Conservation (phyloP, 306 rosid species). For the Ceratonia siliqua region DNA sequence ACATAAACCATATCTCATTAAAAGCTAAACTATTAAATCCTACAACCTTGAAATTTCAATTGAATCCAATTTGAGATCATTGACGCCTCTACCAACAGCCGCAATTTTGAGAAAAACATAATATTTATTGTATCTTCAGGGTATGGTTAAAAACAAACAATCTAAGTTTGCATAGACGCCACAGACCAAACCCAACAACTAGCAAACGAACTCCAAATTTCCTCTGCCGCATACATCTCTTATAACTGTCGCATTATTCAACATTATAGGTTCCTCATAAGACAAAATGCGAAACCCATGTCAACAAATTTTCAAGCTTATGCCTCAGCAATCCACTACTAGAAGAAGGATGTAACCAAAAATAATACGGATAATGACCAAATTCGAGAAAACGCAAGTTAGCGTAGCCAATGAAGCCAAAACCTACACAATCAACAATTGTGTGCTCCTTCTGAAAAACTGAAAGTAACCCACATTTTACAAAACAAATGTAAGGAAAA, state of each 20-base stretch:
- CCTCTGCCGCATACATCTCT: too few relatives aligned
- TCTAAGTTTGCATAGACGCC: not conserved
- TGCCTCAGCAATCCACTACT: too few relatives aligned
- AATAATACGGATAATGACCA: too few relatives aligned
- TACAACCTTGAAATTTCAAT: not conserved
- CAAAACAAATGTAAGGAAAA: not conserved
- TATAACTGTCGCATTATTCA: too few relatives aligned
- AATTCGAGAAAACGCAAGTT: too few relatives aligned
- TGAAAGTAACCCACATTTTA: not conserved
- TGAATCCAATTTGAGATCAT: not conserved
- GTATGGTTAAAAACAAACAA: not conserved
- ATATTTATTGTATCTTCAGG: not conserved
- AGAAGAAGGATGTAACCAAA: too few relatives aligned
- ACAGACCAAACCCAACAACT: not conserved
- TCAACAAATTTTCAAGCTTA: not conserved
- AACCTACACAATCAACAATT: not conserved
- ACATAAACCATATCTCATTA: not conserved
- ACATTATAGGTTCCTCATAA: too few relatives aligned
- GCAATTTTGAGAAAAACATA: not conserved
- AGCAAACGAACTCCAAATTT: not conserved
- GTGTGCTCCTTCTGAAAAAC: not conserved
- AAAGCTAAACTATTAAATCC: not conserved
- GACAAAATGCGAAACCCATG: not conserved
- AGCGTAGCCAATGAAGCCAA: not conserved
- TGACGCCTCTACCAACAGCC: not conserved